Evolutionary conservation across 371 early-diverging fungal genomes (phyloP), one percentile per base, ranked within the genome.

Genomic region (Syncephalastrum racemosum): DNA sequence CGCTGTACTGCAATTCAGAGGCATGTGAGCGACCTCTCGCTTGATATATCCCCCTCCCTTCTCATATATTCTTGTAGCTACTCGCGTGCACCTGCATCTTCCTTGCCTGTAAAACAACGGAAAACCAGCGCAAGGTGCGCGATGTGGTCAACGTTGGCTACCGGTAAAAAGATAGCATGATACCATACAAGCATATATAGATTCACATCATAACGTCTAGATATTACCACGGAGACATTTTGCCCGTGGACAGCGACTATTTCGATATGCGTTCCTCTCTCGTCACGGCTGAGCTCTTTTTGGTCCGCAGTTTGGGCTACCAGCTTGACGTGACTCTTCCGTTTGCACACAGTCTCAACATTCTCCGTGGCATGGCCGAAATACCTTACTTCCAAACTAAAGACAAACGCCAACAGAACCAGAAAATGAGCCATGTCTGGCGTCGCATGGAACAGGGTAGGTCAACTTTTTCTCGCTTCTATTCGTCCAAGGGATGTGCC

Each of bases 91-190:
- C 84, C 4, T 81, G 81, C 48, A 48, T 83, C 31, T 75, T 75
- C 56, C 63, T 84, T 22, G 82, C 84, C 7, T 77, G 80, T 42
- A 84, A 84, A 68, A 65, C 73, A 25, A 81, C 77, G 7, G 84
- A 84, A 51, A 71, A 71, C 4, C 75, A 76, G 16, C 66, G 82
- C 36, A 84, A 84, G 65, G 71, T 84, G 39, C 70, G 84, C 31
- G 84, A 84, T 65, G 40, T 84, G 8, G 75, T 84, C 48, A 84
- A 84, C 60, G 82, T 80, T 18, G 71, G 80, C 2, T 79, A 79
- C 52, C 58, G 79, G 79, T 69, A 62, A 39, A 57, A 27, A 15
- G 2, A 4, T 14, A 13, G 20, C n/a, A n/a, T n/a, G n/a, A n/a
- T n/a, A n/a, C n/a, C n/a, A n/a, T n/a, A n/a, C n/a, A 19, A 1